Evolutionary conservation across 1,284 basidiomycete species (phyloP).

Genomic region (Melanopsichium pennsylvanicum): DNA sequence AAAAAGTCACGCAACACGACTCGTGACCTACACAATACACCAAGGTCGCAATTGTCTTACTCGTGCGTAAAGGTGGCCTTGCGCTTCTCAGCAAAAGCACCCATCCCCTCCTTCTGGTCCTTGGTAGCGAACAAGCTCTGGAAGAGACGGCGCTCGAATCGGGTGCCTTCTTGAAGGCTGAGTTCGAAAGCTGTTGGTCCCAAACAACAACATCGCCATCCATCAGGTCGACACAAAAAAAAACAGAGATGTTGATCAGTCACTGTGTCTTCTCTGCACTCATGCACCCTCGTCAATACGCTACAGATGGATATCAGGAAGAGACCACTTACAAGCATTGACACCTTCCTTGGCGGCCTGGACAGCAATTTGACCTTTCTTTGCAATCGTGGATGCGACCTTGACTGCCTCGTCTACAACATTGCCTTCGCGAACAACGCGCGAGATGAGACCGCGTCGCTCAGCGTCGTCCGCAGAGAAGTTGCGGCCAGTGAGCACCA

Average conservation of each 20-base stretch:
- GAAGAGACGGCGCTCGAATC: slow-evolving; percentile 89
- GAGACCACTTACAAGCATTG: slow-evolving; percentile 76
- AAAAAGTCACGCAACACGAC: background rate
- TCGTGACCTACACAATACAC: slow-evolving; percentile 12
- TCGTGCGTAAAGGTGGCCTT: slow-evolving; percentile 68
- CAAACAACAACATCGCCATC: too few relatives aligned
- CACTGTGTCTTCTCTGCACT: too few relatives aligned
- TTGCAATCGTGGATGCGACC: slow-evolving; percentile 81
- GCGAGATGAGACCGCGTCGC: slow-evolving; percentile 82
- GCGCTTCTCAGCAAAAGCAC: slow-evolving; percentile 96
- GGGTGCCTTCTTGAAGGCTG: slow-evolving; percentile 80
- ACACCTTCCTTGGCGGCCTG: slow-evolving; percentile 95
- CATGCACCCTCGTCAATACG: too few relatives aligned
- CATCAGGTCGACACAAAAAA: background rate
- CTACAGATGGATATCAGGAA: background rate
- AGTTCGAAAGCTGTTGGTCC: slow-evolving; percentile 74
- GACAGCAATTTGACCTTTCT: slow-evolving; percentile 83
- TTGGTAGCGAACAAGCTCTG: slow-evolving; percentile 90
- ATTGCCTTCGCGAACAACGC: slow-evolving; percentile 74
- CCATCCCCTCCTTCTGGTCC: slow-evolving; percentile 98
- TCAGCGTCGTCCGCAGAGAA: slow-evolving; percentile 84
- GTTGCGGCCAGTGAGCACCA: slow-evolving; percentile 80
- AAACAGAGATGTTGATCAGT: background rate
- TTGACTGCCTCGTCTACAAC: slow-evolving; percentile 89
- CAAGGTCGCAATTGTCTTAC: slow-evolving; percentile 24